A percentile compares a stretch with the other conserved stretches of the same genome.
These are phyloP conservation scores for Plasmodium vivax DNA, from an alignment of 169 alveolate genomes.

Conservation along the genomic window DNA sequence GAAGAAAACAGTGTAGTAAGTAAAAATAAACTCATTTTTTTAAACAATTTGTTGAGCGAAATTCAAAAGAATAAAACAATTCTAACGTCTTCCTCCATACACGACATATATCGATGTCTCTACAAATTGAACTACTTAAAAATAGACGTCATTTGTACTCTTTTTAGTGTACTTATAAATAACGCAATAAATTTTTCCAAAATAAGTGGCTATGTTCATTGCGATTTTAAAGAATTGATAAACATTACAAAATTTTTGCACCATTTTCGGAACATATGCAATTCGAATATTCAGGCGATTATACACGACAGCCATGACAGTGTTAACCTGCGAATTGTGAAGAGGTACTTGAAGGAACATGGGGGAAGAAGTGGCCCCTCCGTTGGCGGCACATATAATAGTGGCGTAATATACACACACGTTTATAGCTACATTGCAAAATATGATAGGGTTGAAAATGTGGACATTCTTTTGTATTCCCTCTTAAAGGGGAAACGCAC, in stretches of 20 bases:
- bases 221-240: constrained; percentile 45
- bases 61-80: constrained; percentile 20
- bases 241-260: constrained; percentile 37
- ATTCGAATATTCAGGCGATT: constrained; percentile 43
- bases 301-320: not conserved
- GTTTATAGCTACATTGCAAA: constrained; percentile 37
- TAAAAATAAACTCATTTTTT: constrained; percentile 19
- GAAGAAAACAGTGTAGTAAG: constrained; percentile 8
- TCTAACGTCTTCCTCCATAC: constrained; percentile 29
- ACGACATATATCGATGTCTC: constrained; percentile 48
- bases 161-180: constrained; percentile 37
- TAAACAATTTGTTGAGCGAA: constrained; percentile 50
- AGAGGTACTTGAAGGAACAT: constrained; percentile 34
- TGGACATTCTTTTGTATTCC: constrained; percentile 46
- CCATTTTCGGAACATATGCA: constrained; percentile 48
- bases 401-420: not conserved
- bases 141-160: constrained; percentile 15
- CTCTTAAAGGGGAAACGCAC: constrained; percentile 7
- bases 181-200: constrained; percentile 34
- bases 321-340: constrained; percentile 4
- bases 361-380: not conserved
- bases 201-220: constrained; percentile 58
- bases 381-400: not conserved
- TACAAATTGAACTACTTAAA: constrained; percentile 41
- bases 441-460: constrained; percentile 21